Conservation (phyloP, 768 basidiomycete species). For the Russula compacta region DNA sequence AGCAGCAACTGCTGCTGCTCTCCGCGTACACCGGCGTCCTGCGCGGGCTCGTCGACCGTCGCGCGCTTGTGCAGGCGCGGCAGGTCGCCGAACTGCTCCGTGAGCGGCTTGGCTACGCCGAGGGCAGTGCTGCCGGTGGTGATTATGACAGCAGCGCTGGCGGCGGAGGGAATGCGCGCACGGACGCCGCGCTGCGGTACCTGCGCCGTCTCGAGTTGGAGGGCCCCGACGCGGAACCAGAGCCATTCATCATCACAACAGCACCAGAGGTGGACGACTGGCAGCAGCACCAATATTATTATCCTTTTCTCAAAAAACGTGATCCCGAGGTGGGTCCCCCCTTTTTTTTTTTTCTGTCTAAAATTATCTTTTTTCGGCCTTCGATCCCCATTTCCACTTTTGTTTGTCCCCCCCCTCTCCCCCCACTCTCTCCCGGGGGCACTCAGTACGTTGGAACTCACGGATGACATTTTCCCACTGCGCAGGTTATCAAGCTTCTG, state of each 20-base stretch:
- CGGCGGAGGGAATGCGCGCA: background rate
- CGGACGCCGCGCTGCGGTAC: background rate
- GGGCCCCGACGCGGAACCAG: background rate
- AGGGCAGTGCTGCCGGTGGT: background rate
- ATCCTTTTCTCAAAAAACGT: conserved; percentile 1
- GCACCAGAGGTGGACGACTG: background rate
- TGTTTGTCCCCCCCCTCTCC: background rate
- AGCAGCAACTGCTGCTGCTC: background rate
- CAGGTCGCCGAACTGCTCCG: background rate
- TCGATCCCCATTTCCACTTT: background rate
- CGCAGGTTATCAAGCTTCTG: conserved; percentile 1
- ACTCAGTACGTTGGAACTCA: background rate
- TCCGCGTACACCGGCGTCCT: background rate
- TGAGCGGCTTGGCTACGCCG: conserved; percentile 1
- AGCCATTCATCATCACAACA: background rate
- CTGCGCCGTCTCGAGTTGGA: conserved; percentile 1
- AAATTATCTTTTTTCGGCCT: background rate
- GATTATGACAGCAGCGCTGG: background rate
- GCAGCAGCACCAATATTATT: background rate
- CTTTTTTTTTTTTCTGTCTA: too few species aligned
- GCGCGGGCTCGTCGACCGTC: conserved; percentile 4
- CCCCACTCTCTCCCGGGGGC: background rate
- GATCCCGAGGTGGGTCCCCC: background rate
- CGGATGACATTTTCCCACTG: background rate
- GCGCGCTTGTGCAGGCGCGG: background rate